phyloP scores from a whole-genome alignment of 176 grass and related monocot genomes.

The Lolium multiflorum region DNA sequence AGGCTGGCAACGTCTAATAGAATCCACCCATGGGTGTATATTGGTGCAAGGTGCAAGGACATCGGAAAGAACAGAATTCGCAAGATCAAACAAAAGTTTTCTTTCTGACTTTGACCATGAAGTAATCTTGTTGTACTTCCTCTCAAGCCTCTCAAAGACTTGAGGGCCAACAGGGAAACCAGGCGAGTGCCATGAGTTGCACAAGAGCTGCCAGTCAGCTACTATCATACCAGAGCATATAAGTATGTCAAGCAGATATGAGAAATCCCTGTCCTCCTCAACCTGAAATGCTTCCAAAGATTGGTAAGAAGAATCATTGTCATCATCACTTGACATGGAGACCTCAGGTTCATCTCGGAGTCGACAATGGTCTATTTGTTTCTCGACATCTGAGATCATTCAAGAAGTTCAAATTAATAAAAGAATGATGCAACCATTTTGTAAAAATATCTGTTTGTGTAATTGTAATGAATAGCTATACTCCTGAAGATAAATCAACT shows the following conservation, averaged over 20 bases:
- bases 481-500: not conserved
- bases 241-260: constrained; percentile 73
- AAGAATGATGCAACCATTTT: constrained; percentile 9
- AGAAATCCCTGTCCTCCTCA: constrained; percentile 74
- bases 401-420: constrained; percentile 26
- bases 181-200: constrained; percentile 54
- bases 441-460: constrained; percentile 1
- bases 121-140: constrained; percentile 56
- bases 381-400: constrained; percentile 35
- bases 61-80: constrained; percentile 65
- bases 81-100: constrained; percentile 67
- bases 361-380: constrained; percentile 20
- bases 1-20: constrained; percentile 24
- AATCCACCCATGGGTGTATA: constrained; percentile 52
- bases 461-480: not conserved
- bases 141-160: constrained; percentile 73
- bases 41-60: constrained; percentile 54
- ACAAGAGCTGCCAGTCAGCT: constrained; percentile 50
- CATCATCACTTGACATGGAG: constrained; percentile 49
- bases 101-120: constrained; percentile 68
- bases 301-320: constrained; percentile 38
- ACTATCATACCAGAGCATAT: constrained; percentile 58
- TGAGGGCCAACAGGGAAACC: constrained; percentile 49
- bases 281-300: constrained; percentile 60
- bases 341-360: constrained; percentile 53